Conservation (phyloP, 345 rosid genomes). For the Populus simonii region DNA sequence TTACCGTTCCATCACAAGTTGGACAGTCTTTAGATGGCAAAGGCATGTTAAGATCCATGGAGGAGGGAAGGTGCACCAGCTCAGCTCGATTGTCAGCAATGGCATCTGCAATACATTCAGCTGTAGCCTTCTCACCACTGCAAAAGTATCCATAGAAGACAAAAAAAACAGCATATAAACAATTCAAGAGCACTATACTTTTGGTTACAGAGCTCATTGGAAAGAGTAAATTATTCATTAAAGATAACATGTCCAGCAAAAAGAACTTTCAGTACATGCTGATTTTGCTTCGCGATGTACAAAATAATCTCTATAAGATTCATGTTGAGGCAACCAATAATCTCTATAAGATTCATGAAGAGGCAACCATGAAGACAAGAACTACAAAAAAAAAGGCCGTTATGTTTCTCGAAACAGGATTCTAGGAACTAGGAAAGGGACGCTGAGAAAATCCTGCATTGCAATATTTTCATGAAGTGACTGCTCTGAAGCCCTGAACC, state of each 20-base stretch:
- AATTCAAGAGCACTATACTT: neutral
- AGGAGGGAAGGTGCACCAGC: conserved; percentile 76
- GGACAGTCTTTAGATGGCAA: conserved; percentile 89
- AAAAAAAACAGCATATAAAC: neutral
- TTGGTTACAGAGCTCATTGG: neutral
- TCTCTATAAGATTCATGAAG: neutral
- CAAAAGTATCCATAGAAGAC: conserved; percentile 25
- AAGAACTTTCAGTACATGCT: neutral
- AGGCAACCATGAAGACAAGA: neutral
- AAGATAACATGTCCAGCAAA: neutral
- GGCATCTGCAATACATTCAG: conserved; percentile 74
- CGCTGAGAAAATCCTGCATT: neutral
- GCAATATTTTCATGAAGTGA: neutral
- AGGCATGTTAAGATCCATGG: conserved; percentile 56
- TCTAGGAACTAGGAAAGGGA: neutral
- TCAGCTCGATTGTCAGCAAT: conserved; percentile 80
- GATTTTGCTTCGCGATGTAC: neutral
- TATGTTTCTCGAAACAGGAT: neutral
- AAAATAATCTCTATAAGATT: neutral
- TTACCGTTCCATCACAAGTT: conserved; percentile 89
- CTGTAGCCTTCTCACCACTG: conserved; percentile 91
- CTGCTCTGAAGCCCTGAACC: neutral
- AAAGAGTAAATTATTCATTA: neutral
- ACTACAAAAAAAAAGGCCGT: neutral
- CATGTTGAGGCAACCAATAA: neutral